phyloP scores from a whole-genome alignment of 1,284 basidiomycete genomes.

The Cutaneotrichosporon mucoides region DNA sequence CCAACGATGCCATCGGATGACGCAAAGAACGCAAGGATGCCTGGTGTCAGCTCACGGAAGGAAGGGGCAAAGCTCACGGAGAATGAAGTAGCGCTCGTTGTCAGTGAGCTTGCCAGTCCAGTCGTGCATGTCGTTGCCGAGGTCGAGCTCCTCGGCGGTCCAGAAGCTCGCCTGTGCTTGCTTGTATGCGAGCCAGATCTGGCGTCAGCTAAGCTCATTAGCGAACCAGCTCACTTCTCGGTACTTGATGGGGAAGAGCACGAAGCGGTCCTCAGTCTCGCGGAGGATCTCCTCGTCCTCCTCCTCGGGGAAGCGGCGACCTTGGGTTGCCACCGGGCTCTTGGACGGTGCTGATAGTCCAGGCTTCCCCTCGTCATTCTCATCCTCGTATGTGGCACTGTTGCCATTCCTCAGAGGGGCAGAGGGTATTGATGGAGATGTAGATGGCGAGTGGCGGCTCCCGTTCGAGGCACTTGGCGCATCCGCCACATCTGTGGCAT shows the following conservation, averaged over 20 bases:
- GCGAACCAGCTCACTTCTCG: constrained; percentile 60
- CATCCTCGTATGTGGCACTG: no score
- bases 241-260: constrained; percentile 92
- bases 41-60: constrained; percentile 17
- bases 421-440: no score
- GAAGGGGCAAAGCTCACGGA: constrained; percentile 54
- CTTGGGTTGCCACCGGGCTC: background rate
- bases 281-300: constrained; percentile 75
- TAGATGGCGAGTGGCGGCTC: background rate
- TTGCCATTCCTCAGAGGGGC: no score
- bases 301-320: constrained; percentile 30
- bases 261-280: constrained; percentile 64
- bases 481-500: background rate
- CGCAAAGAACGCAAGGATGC: constrained; percentile 87
- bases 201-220: no score
- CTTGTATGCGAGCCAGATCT: constrained; percentile 97
- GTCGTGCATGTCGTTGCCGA: constrained; percentile 81
- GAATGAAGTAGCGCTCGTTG: constrained; percentile 88
- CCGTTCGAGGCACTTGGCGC: background rate
- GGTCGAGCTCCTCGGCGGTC: constrained; percentile 95
- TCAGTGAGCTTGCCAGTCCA: constrained; percentile 85
- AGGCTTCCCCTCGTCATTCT: background rate
- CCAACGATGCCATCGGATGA: constrained; percentile 96
- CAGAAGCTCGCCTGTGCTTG: constrained; percentile 60
- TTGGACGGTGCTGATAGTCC: background rate